Percentiles rank a stretch among this genome's conserved stretches.
phyloP scores from a whole-genome alignment of 179 eudicot genomes.

The Spergularia azorica region DNA sequence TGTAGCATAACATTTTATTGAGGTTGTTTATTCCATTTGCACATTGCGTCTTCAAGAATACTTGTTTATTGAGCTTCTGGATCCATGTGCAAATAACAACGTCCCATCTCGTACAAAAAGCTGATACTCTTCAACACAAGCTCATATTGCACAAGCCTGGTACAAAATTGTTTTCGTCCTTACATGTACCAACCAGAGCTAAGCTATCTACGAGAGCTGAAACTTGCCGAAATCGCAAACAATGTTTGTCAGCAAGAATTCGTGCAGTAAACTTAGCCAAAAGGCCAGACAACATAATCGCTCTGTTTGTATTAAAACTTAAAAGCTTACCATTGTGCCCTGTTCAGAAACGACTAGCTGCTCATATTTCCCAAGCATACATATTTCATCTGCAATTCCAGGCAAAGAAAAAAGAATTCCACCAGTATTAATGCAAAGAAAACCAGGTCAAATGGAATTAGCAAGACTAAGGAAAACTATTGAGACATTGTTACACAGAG shows the following conservation, averaged over 20 bases:
- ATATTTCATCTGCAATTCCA: conserved; percentile 67
- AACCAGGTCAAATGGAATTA: neutral
- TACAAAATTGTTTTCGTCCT: neutral
- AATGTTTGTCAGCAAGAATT: neutral
- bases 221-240: neutral
- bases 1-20: too few species aligned
- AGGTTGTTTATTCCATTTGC: too few species aligned
- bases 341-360: conserved; percentile 6
- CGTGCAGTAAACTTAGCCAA: neutral
- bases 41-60: too few species aligned
- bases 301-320: neutral
- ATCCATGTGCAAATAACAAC: too few species aligned
- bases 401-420: neutral
- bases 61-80: too few species aligned
- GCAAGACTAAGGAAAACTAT: too few species aligned
- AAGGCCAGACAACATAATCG: neutral
- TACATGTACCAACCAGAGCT: neutral
- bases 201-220: neutral
- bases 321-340: neutral
- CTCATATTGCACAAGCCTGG: neutral
- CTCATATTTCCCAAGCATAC: conserved; percentile 80
- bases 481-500: too few species aligned
- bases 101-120: neutral
- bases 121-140: neutral
- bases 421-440: neutral